Evolutionary conservation across 106 monocot genomes (phyloP).

Genomic region (Allium cepa): DNA sequence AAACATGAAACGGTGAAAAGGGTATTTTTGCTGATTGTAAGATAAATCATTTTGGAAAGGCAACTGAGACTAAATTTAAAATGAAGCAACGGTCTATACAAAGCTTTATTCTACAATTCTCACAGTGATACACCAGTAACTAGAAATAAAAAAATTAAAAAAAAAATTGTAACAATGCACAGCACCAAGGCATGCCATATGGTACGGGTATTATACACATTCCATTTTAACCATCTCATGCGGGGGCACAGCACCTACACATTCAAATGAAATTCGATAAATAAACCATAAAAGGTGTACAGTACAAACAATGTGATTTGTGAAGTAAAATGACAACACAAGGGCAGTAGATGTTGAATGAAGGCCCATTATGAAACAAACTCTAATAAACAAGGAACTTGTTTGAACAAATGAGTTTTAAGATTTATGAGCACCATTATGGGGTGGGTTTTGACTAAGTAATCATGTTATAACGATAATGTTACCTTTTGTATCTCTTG

Average conservation of each 20-base stretch:
- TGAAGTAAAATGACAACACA: neutral
- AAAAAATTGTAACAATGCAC: too few species aligned
- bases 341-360: neutral
- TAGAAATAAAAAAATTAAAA: too few species aligned
- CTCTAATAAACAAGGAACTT: neutral
- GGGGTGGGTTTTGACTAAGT: neutral
- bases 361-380: neutral
- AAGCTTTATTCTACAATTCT: too few species aligned
- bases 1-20: too few species aligned
- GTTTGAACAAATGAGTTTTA: neutral
- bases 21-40: too few species aligned
- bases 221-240: neutral
- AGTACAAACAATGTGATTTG: neutral
- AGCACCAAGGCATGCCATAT: too few species aligned
- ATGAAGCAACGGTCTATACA: too few species aligned
- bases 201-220: too few species aligned
- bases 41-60: too few species aligned
- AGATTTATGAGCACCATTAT: neutral
- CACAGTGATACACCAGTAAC: too few species aligned
- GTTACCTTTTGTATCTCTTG: conserved; percentile 87
- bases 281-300: neutral
- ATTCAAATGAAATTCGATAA: neutral
- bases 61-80: too few species aligned
- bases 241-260: conserved; percentile 10
- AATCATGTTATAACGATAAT: neutral